Base-by-base conservation (phyloP, 768 basidiomycete species). In the Boletellus ananas region DNA sequence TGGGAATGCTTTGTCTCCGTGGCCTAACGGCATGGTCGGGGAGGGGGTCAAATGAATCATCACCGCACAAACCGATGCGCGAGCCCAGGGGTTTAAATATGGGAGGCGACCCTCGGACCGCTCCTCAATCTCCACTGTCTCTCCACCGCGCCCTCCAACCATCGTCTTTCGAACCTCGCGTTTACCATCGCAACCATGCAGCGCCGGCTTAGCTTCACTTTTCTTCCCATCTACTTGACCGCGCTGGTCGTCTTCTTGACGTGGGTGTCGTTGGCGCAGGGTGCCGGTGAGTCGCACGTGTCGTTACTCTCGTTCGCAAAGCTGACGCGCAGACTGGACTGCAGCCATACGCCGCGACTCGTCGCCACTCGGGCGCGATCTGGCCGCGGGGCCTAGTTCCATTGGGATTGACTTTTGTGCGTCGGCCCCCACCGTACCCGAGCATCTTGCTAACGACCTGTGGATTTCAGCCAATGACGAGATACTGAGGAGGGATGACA, bases 261-360 rank as follows among this genome's bases (percentile, higher is more conserved):
- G 2, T 57, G 45, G 46, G 35, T 50, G 6, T 35, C 49, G 16
- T 45, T 35, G 43, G 50, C 10, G 14, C 49, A 48, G 14, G 38
- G 46, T 13, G 56, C 50, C 5, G 50, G 55, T 49, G 23, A 48
- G 56, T 58, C 1, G 12, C 31, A 14, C 13, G 11, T 16, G 16
- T 35, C 13, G 2, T 2, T 33, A 14, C 6, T 20, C 7, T 20
- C 38, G n/a, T 25, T 43, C 25, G 11, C 16, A 29, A n/a, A 1
- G 12, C 46, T 38, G 31, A 58, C 6, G 13, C 43, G 23, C 11
- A 4, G 13, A 16, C 21, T 11, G 11, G 20, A 48, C n/a, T 7
- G 2, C 21, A 57, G 56, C 47, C 1, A 56, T 57, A 4, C 6
- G 36, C 23, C 45, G 43, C 16, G 16, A 12, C 14, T n/a, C 31